Evolutionary conservation across 371 early-diverging fungal genomes (phyloP).

Genomic region (Rhizopus delemar): DNA sequence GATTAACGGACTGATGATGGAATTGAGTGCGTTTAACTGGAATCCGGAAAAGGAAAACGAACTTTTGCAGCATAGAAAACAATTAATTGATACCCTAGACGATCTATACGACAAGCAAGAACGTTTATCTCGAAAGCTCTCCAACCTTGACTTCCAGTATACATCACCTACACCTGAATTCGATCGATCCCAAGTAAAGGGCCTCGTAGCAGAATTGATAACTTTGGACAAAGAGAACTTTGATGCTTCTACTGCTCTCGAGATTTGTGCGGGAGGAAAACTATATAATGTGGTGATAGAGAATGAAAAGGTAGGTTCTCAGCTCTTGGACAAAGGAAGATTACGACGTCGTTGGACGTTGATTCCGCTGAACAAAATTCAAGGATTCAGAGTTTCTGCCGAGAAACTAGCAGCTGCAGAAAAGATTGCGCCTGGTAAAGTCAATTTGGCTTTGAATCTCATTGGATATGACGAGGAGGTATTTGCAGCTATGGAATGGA

Average conservation of each 20-base stretch:
- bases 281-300: constrained; percentile 96
- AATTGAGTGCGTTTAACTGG: constrained; percentile 51
- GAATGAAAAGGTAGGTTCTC: constrained; percentile 84
- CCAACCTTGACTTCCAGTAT: constrained; percentile 71
- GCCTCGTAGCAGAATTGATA: constrained; percentile 89
- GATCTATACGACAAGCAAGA: constrained; percentile 54
- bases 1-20: constrained; percentile 23
- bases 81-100: constrained; percentile 31
- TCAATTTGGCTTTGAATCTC: constrained; percentile 80
- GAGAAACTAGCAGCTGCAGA: constrained; percentile 68
- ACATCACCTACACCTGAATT: constrained; percentile 78
- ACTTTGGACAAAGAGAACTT: constrained; percentile 62
- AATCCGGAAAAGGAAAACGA: constrained; percentile 53
- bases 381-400: constrained; percentile 61
- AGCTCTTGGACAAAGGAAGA: constrained; percentile 79
- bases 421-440: constrained; percentile 78
- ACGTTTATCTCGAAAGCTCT: constrained; percentile 45
- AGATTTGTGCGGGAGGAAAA: constrained; percentile 91
- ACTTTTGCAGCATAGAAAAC: constrained; percentile 36
- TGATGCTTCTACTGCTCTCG: constrained; percentile 79
- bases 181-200: constrained; percentile 87
- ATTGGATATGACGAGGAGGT: constrained; percentile 82
- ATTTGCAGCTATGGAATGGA: constrained; percentile 87
- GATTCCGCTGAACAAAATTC: constrained; percentile 97
- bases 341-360: constrained; percentile 89